These are phyloP conservation scores for Rhizophagus prolifer DNA, from an alignment of 192 early-diverging fungal species.

Conservation along the genomic window DNA sequence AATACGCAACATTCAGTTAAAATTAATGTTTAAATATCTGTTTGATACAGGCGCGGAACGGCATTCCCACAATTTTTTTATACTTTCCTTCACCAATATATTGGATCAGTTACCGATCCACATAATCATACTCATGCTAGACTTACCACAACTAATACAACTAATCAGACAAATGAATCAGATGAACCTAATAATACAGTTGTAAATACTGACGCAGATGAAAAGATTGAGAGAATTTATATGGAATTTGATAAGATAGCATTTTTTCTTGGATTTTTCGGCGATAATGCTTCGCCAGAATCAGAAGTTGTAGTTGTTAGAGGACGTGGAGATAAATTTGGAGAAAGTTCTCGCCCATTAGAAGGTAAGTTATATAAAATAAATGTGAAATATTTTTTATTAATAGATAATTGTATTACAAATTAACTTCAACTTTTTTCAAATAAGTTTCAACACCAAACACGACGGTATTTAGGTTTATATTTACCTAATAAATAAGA, in stretches of 20 bases:
- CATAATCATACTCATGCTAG: conserved; percentile 27
- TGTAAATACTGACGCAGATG: conserved; percentile 62
- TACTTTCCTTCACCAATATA: conserved; percentile 71
- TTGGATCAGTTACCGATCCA: conserved; percentile 60
- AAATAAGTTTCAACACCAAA: background rate
- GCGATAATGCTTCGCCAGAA: conserved; percentile 16
- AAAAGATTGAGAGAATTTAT: conserved; percentile 73
- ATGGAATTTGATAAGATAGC: conserved; percentile 73
- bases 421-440: background rate
- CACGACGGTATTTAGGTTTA: background rate
- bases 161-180: conserved; percentile 11
- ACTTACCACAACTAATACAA: conserved; percentile 26
- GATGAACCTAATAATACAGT: conserved; percentile 21
- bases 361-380: background rate
- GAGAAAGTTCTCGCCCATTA: conserved; percentile 17
- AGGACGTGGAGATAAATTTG: conserved; percentile 15
- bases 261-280: conserved; percentile 49
- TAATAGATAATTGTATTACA: no score
- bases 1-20: background rate
- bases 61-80: conserved; percentile 78
- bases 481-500: background rate
- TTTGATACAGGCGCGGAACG: conserved; percentile 57
- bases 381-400: background rate
- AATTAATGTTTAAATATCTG: background rate
- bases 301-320: conserved; percentile 10